Percentiles rank a stretch among this genome's conserved stretches.
phyloP scores from a whole-genome alignment of 495 filamentous ascomycete genomes.

The Cairneyella variabilis region DNA sequence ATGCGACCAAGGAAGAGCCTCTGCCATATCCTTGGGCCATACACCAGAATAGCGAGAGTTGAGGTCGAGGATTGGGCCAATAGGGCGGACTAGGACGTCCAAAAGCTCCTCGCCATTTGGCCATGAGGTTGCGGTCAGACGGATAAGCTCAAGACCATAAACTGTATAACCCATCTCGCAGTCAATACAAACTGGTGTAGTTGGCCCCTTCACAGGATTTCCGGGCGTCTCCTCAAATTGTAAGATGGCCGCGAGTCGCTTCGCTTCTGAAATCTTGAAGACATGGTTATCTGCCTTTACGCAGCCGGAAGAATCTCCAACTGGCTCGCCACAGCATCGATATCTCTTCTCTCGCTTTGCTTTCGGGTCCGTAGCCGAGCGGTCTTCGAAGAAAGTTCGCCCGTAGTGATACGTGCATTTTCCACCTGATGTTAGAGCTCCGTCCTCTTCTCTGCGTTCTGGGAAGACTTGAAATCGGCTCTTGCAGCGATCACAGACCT shows the following conservation, averaged over 20 bases:
- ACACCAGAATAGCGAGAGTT: conserved; percentile 90
- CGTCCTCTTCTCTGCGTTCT: conserved; percentile 75
- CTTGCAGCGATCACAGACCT: conserved; percentile 82
- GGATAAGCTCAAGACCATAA: conserved; percentile 79
- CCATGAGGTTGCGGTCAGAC: conserved; percentile 84
- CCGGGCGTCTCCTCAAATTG: conserved; percentile 76
- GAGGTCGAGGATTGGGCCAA: conserved; percentile 81
- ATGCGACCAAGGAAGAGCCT: conserved; percentile 57
- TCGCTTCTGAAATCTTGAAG: conserved; percentile 75
- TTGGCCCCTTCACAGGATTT: conserved; percentile 41
- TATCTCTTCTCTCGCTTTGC: conserved; percentile 56
- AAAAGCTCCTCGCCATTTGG: conserved; percentile 69
- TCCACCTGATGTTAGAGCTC: conserved; percentile 71
- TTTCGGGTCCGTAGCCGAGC: conserved; percentile 35
- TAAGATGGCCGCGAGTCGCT: conserved; percentile 70
- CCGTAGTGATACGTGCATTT: conserved; percentile 75
- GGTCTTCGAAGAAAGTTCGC: conserved; percentile 50
- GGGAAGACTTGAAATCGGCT: conserved; percentile 90
- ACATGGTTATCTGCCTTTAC: conserved; percentile 67
- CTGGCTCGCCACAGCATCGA: conserved; percentile 69
- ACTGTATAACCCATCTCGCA: conserved; percentile 98
- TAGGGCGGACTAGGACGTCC: conserved; percentile 81
- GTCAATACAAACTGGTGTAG: conserved; percentile 71
- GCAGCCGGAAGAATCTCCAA: conserved; percentile 73
- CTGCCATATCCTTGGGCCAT: conserved; percentile 64